Conservation (phyloP, 2,329 filamentous ascomycete species). For the Basipetospora chlamydospora region DNA sequence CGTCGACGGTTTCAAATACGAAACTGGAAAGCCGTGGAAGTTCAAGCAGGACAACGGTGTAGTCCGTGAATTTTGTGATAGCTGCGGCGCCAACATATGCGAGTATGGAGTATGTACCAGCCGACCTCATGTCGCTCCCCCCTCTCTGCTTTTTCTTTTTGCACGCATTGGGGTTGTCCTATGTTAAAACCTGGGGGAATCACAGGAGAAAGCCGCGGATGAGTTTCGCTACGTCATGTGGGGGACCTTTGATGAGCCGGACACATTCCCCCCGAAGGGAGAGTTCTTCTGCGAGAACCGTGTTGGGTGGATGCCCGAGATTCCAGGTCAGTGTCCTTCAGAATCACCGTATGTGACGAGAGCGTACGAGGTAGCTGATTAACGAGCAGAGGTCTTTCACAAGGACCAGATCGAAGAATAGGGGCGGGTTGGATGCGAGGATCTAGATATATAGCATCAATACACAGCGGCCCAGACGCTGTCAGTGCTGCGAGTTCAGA, state of each 20-base stretch:
- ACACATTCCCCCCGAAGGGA: constrained; percentile 33
- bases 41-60: constrained; percentile 18
- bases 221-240: constrained; percentile 27
- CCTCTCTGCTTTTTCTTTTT: not conserved
- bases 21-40: constrained; percentile 12
- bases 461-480: too few species aligned
- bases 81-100: constrained; percentile 18
- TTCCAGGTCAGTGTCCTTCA: constrained; percentile 21
- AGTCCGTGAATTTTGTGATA: constrained; percentile 17
- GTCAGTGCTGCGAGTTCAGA: too few species aligned
- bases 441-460: not conserved
- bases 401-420: constrained; percentile 29
- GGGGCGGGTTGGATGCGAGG: not conserved
- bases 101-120: constrained; percentile 15
- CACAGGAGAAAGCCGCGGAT: constrained; percentile 26
- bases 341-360: too few species aligned
- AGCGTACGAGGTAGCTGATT: too few species aligned
- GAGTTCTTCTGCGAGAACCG: constrained; percentile 38
- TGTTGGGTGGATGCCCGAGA: constrained; percentile 34
- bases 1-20: constrained; percentile 14
- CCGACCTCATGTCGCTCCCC: not conserved
- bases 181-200: not conserved
- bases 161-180: too few species aligned
- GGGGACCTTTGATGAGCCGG: constrained; percentile 34
- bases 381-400: constrained; percentile 27